Percentiles rank a stretch among this genome's conserved stretches.
Evolutionary conservation across 768 basidiomycete species (phyloP).

Genomic region (Termitomyces bulborhizus): DNA sequence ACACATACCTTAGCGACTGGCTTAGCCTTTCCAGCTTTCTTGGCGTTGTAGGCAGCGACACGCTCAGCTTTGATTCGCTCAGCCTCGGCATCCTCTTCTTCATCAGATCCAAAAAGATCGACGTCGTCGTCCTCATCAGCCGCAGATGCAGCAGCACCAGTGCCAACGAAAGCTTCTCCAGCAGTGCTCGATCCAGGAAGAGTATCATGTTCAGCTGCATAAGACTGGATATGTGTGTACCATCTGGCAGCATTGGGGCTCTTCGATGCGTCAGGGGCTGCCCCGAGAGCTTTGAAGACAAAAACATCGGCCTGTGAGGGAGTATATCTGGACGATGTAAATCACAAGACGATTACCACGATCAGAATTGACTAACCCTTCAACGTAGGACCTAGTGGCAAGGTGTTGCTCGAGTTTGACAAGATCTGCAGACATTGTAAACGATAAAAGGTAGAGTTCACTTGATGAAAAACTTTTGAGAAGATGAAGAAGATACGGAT

Average conservation of each 20-base stretch:
- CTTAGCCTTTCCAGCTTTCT: conserved; percentile 91
- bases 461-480: conserved; percentile 15
- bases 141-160: conserved; percentile 35
- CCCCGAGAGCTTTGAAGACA: conserved; percentile 77
- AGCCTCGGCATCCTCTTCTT: conserved; percentile 79
- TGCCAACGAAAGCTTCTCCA: conserved; percentile 62
- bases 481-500: conserved; percentile 6
- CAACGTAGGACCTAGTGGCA: conserved; percentile 78
- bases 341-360: conserved; percentile 9
- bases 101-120: conserved; percentile 85
- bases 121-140: conserved; percentile 62
- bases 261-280: conserved; percentile 55
- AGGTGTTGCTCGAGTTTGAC: conserved; percentile 83
- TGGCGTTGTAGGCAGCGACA: conserved; percentile 86
- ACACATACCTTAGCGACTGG: conserved; percentile 69
- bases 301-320: conserved; percentile 93
- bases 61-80: conserved; percentile 88
- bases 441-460: conserved; percentile 16
- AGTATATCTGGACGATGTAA: conserved; percentile 54
- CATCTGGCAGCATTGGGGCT: conserved; percentile 80
- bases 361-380: conserved; percentile 60
- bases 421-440: conserved; percentile 61
- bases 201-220: conserved; percentile 66
- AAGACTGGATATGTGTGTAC: conserved; percentile 94
- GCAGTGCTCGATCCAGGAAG: conserved; percentile 85